Base-by-base conservation (phyloP, 176 grass and related monocot species). In the Musa troglodytarum region DNA sequence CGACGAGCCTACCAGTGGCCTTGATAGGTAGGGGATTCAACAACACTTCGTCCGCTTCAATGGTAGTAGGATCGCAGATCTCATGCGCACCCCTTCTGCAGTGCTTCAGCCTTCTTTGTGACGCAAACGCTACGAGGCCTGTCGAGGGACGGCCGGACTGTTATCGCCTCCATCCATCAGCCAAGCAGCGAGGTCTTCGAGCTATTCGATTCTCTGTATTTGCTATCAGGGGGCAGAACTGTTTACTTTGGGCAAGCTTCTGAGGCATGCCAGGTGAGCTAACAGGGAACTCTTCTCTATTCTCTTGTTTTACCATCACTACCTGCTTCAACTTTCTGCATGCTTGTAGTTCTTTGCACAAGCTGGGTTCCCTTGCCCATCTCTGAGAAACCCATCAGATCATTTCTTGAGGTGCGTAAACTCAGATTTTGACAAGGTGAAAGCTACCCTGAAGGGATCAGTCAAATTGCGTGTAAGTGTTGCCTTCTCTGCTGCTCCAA, bases 351-450 rank as follows among this genome's bases (percentile, higher is more conserved):
- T 92, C 68, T 99, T 99, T 50, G 91, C 95, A 11, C 88, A 99
- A 88, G 95, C 95, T 64, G 95, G 95, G 0, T 99, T 86, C 80
- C 95, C 95, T 2, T 99, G 95, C 66, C 91, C 91, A 0, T 52
- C 95, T 3, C 16, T 94, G 65, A 87, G 95, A 14, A 99, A 99
- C 34, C 95, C 91, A 13, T 99, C 91, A 0, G 95, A 99, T 73
- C 95, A 99, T 89, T 99, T 99, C 82, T 85, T 99, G 17, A 84
- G 95, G 79, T 94, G 91, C 76, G 77, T 99, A 51, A 99, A 99
- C 21, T 83, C 91, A 1, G 95, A 99, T 68, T 99, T 99, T 11
- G 95, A 99, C 75, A 99, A 94, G 82, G 95, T 99, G 77, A 99
- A 99, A 90, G 95, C 95, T 74, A 94, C 95, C 65, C 88, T 99